Evolutionary conservation across 2,329 filamentous ascomycete genomes (phyloP).

Genomic region (Chaetothyriales sp.): DNA sequence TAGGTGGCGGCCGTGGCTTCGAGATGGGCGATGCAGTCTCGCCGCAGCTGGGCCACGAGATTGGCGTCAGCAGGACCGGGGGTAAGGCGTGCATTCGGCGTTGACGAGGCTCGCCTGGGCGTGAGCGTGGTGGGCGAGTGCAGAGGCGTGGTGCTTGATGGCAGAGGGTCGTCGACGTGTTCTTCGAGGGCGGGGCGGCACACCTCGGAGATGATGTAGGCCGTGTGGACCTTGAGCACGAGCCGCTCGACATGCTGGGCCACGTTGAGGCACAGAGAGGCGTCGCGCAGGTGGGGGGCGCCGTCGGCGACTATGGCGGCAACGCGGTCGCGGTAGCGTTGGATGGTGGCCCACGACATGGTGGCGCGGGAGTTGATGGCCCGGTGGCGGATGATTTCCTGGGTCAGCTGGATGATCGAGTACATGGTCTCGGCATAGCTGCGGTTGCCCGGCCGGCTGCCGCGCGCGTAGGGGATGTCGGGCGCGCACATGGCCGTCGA

Average conservation of each 20-base stretch:
- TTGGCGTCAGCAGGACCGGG: slow-evolving; percentile 7
- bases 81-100: slow-evolving; percentile 6
- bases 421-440: slow-evolving; percentile 47
- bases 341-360: slow-evolving; percentile 41
- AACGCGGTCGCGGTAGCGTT: slow-evolving; percentile 44
- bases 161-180: slow-evolving; percentile 27
- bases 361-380: slow-evolving; percentile 40
- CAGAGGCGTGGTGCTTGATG: slow-evolving; percentile 5
- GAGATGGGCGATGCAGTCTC: slow-evolving; percentile 43
- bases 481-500: slow-evolving; percentile 41
- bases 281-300: slow-evolving; percentile 44
- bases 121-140: slow-evolving; percentile 11
- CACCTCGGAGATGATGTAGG: slow-evolving; percentile 49
- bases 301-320: slow-evolving; percentile 45
- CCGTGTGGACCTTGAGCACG: slow-evolving; percentile 47
- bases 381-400: slow-evolving; percentile 47
- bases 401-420: slow-evolving; percentile 38
- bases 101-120: slow-evolving; percentile 7
- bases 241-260: slow-evolving; percentile 47
- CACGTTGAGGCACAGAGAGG: slow-evolving; percentile 26
- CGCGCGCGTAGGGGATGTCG: slow-evolving; percentile 36
- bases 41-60: slow-evolving; percentile 27
- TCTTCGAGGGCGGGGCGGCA: slow-evolving; percentile 48
- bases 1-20: slow-evolving; percentile 46
- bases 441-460: slow-evolving; percentile 35